These are phyloP conservation scores for Geotrichum klebahnii DNA, from an alignment of 1,139 yeast species.

Conservation along the genomic window DNA sequence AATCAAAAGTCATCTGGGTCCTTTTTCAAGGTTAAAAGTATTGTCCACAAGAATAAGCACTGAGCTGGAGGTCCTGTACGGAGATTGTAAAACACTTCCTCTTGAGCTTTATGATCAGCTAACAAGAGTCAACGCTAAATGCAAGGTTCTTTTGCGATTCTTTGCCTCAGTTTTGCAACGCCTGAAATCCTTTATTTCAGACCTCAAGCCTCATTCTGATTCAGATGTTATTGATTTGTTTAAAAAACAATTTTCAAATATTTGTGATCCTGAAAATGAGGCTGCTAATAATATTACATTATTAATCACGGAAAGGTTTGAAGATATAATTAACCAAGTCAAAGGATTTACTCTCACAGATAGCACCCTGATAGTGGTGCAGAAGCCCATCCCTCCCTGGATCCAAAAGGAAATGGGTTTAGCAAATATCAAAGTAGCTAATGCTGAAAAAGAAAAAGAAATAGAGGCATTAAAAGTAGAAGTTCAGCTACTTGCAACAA, in stretches of 20 bases:
- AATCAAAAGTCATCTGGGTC: slow-evolving; percentile 7
- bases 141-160: slow-evolving; percentile 13
- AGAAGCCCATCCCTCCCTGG: slow-evolving; percentile 29
- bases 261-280: slow-evolving; percentile 9
- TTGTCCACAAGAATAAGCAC: slow-evolving; percentile 16
- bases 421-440: slow-evolving; percentile 23
- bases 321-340: slow-evolving; percentile 1
- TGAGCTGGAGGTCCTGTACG: slow-evolving; percentile 16
- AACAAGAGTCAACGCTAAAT: slow-evolving; percentile 8
- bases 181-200: not conserved
- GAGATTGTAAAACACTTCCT: slow-evolving; percentile 4
- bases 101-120: slow-evolving; percentile 10
- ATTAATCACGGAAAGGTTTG: slow-evolving; percentile 9
- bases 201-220: not conserved
- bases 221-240: slow-evolving; percentile 12
- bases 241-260: slow-evolving; percentile 7
- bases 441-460: slow-evolving; percentile 27
- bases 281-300: slow-evolving; percentile 8
- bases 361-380: not conserved
- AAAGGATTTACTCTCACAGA: slow-evolving; percentile 3
- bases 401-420: slow-evolving; percentile 23
- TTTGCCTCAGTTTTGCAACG: slow-evolving; percentile 14
- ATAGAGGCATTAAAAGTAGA: slow-evolving; percentile 29
- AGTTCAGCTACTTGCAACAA: slow-evolving; percentile 28
- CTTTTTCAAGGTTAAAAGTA: slow-evolving; percentile 16